Evolutionary conservation across 768 basidiomycete genomes (phyloP), one percentile per base, ranked within the genome.

Genomic region (Suillus lakei): DNA sequence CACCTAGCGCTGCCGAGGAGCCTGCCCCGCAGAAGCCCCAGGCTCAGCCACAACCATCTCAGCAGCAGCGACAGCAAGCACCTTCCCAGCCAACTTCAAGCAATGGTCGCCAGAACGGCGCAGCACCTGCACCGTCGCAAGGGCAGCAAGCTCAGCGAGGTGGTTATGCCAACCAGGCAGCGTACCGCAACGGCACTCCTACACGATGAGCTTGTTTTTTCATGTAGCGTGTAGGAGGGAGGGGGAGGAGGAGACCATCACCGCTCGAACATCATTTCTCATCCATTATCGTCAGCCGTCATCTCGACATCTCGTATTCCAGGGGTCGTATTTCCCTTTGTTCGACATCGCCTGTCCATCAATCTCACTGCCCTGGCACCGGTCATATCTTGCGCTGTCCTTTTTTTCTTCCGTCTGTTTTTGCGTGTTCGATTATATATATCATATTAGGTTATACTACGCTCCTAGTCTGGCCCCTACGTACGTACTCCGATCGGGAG

Each of bases 1-100:
- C 96, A 10, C 97, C 96, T 1, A 80, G 83, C 60, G 76, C 81
- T 1, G 60, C 68, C 8, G 78, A 81, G 46, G 83, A 85, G 59
- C 74, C 81, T 13, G 82, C 83, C 56, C 84, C 84, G 64, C 80
- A 82, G 64, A 80, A 78, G 44, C 69, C 74, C 21, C 70, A 72
- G 56, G 74, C 74, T 51, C 81, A 81, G 70, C 75, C 77, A 66
- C 75, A 77, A 64, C 71, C 72, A 53, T 67, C 72, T 44, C 68
- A 66, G n/a, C 72, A 68, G 41, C 77, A 78, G 44, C 75, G 72
- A 56, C 77, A 76, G 66, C 74, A 76, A 64, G 65, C 68, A 28
- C 55, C 68, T 12, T 61, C 41, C 41, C 78, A 77, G 51, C 77
- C 75, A 60, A 65, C 63, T 18, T 32, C 28, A 48, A 72, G 68